Evolutionary conservation across 129 eudicot genomes (phyloP), one percentile per base, ranked within the genome.

Genomic region (Deinandra increscens): DNA sequence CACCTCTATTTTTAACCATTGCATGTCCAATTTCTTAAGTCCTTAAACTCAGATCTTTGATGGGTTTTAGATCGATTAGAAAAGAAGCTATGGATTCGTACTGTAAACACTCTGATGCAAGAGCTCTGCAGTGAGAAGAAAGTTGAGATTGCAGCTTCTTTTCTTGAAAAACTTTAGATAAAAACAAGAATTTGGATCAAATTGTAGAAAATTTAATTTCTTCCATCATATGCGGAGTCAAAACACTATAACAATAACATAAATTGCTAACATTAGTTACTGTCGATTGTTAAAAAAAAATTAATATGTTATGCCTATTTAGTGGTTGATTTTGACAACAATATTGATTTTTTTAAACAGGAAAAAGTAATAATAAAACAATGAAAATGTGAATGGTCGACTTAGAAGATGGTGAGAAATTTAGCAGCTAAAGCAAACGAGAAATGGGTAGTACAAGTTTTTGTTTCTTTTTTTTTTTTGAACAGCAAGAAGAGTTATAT

Each of bases 51-150:
- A n/a, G n/a, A n/a, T n/a, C n/a, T n/a, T n/a, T n/a, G n/a, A n/a
- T n/a, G n/a, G 46, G 80, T 83, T 9, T 60, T 92, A 49, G 96
- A 83, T 23, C 83, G 86, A 60, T 85, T 92, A 76, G 98, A 88
- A 34, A 88, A 84, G 46, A 92, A 84, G 81, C 83, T 74, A 13
- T 92, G 96, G 96, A 39, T 84, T 58, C 87, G 89, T 9, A 92
- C 96, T 11, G 80, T 84, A 14, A 82, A 78, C 61, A 86, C 95
- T 5, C 66, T 92, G 73, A 55, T 88, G 56, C 81, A 95, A 71
- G 88, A 88, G 83, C 87, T 92, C 20, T 92, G 95, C 72, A 86
- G 94, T 78, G 96, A 92, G 60, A 76, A 72, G 81, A 92, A 83
- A 77, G 95, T 86, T 66, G 98, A 84, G 2, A 54, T 81, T 50